These are phyloP conservation scores for Cladophialophora carrionii DNA, from an alignment of 2,329 filamentous ascomycete genomes.

Conservation along the genomic window DNA sequence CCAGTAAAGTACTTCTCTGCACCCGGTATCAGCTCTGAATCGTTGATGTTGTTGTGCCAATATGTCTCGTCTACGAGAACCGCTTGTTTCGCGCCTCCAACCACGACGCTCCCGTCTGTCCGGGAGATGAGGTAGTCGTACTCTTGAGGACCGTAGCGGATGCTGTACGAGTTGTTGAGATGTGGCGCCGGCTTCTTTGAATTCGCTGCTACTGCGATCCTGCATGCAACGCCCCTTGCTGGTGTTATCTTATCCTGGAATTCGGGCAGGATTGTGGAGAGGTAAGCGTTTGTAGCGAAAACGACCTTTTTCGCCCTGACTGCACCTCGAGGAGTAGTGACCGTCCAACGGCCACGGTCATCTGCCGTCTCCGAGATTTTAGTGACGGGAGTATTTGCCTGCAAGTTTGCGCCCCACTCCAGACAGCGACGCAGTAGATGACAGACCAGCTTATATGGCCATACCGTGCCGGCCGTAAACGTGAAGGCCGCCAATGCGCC, in stretches of 20 bases:
- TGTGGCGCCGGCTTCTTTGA: slow-evolving; percentile 36
- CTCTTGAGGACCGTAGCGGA: slow-evolving; percentile 61
- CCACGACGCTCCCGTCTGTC: slow-evolving; percentile 59
- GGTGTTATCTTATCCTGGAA: slow-evolving; percentile 76
- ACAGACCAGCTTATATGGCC: slow-evolving; percentile 79
- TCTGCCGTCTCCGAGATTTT: slow-evolving; percentile 40
- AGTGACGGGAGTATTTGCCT: slow-evolving; percentile 56
- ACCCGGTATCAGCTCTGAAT: slow-evolving; percentile 46
- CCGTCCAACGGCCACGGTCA: slow-evolving; percentile 57
- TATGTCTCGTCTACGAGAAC: slow-evolving; percentile 40
- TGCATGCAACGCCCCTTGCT: slow-evolving; percentile 61
- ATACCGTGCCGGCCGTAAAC: slow-evolving; percentile 44
- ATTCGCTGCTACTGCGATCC: slow-evolving; percentile 50
- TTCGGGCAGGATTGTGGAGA: slow-evolving; percentile 70
- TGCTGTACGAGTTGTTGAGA: slow-evolving; percentile 60
- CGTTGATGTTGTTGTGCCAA: slow-evolving; percentile 54
- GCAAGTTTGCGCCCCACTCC: slow-evolving; percentile 55
- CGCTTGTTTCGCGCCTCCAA: slow-evolving; percentile 63
- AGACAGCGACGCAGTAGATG: slow-evolving; percentile 68
- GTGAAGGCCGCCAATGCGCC: slow-evolving; percentile 44
- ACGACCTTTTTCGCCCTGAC: slow-evolving; percentile 68
- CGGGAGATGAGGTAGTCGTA: slow-evolving; percentile 72
- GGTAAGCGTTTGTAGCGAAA: slow-evolving; percentile 82
- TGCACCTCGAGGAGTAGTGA: slow-evolving; percentile 71
- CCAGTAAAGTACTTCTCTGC: slow-evolving; percentile 46